Percentiles rank a stretch among this genome's conserved stretches.
phyloP scores from a whole-genome alignment of 495 filamentous ascomycete species.

The Penicillium coprophilum region DNA sequence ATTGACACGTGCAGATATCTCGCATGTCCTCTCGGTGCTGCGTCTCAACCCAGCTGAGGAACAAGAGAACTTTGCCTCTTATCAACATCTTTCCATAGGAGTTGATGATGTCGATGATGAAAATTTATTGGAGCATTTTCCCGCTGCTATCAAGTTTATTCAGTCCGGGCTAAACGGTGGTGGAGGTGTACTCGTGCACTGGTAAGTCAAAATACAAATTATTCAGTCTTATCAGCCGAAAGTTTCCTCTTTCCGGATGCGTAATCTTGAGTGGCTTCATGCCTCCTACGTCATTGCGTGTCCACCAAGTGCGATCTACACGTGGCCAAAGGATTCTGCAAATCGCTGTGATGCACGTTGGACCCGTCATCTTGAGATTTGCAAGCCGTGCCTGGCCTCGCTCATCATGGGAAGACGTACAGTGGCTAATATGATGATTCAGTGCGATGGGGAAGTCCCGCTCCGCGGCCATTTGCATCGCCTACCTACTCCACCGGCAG shows the following conservation, averaged over 20 bases:
- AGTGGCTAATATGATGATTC: conserved; percentile 31
- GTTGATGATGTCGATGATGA: conserved; percentile 87
- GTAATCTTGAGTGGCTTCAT: conserved; percentile 3
- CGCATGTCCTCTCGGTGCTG: conserved; percentile 86
- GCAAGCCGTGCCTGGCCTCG: neutral
- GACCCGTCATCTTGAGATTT: conserved; percentile 7
- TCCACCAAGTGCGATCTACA: conserved; percentile 19
- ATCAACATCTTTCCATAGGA: conserved; percentile 72
- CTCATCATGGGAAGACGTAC: conserved; percentile 6
- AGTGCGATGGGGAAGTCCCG: conserved; percentile 97
- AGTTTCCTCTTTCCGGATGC: neutral
- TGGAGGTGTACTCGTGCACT: conserved; percentile 71
- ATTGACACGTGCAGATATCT: conserved; percentile 72
- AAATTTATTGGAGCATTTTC: conserved; percentile 79
- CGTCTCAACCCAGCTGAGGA: conserved; percentile 52
- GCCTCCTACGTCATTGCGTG: conserved; percentile 25
- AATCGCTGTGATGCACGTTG: conserved; percentile 9
- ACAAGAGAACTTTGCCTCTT: conserved; percentile 35
- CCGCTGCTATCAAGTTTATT: conserved; percentile 76
- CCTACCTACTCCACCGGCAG: conserved; percentile 74
- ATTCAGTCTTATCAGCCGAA: conserved; percentile 4
- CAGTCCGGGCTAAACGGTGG: conserved; percentile 67
- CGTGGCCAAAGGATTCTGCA: conserved; percentile 14
- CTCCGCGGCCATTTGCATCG: conserved; percentile 78
- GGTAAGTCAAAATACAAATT: conserved; percentile 48